Evolutionary conservation across 2,329 filamentous ascomycete genomes (phyloP).

Genomic region (Fusarium sulawesiense): DNA sequence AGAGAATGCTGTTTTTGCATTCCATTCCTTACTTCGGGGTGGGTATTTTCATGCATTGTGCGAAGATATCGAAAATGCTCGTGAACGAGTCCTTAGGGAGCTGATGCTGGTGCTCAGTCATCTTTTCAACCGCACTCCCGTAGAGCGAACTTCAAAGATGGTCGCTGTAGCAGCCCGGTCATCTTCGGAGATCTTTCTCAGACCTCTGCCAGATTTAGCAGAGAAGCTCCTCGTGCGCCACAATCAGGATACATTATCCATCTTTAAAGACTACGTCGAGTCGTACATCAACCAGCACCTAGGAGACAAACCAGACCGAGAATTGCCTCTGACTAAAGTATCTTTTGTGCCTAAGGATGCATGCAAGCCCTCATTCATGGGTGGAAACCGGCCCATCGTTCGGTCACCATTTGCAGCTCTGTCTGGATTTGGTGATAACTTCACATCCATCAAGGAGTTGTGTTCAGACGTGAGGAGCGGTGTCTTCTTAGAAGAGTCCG

Average conservation of each 20-base stretch:
- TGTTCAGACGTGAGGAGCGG: slow-evolving; percentile 73
- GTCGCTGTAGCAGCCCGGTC: slow-evolving; percentile 65
- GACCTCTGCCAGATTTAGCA: slow-evolving; percentile 68
- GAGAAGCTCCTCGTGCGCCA: slow-evolving; percentile 67
- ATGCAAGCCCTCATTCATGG: not conserved
- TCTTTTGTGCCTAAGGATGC: slow-evolving; percentile 52
- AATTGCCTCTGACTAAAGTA: slow-evolving; percentile 69
- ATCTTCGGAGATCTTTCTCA: slow-evolving; percentile 74
- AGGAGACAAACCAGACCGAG: slow-evolving; percentile 59
- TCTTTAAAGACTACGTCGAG: slow-evolving; percentile 75
- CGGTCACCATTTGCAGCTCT: slow-evolving; percentile 78
- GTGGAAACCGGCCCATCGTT: slow-evolving; percentile 54
- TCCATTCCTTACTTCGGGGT: slow-evolving; percentile 77
- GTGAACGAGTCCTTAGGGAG: slow-evolving; percentile 63
- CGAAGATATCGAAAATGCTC: slow-evolving; percentile 62
- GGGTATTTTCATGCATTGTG: slow-evolving; percentile 76
- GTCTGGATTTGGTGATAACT: slow-evolving; percentile 74
- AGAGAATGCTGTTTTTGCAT: slow-evolving; percentile 79
- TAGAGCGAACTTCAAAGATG: slow-evolving; percentile 58
- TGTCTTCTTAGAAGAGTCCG: slow-evolving; percentile 79
- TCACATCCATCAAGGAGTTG: slow-evolving; percentile 73
- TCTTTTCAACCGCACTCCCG: slow-evolving; percentile 72
- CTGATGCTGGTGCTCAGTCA: slow-evolving; percentile 77
- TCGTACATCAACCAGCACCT: slow-evolving; percentile 76
- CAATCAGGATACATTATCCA: slow-evolving; percentile 72